These are phyloP conservation scores for Endocalyx cinctus DNA, from an alignment of 2,329 filamentous ascomycete species.

Conservation along the genomic window DNA sequence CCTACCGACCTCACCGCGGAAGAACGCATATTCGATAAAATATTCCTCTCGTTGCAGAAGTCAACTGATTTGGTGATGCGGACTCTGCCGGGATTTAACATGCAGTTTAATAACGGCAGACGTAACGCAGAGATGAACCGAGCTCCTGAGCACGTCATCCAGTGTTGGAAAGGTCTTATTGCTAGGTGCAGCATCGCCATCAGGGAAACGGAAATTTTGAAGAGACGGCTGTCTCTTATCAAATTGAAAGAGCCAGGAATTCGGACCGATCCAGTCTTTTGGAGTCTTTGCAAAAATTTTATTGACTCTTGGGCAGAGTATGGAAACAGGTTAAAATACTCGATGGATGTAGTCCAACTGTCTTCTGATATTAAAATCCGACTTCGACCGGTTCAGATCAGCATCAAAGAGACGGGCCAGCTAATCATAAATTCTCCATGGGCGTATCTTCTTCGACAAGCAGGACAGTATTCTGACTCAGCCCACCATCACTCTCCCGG, in stretches of 20 bases:
- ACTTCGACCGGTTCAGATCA: slow-evolving; percentile 75
- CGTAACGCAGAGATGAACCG: slow-evolving; percentile 58
- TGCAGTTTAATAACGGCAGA: slow-evolving; percentile 61
- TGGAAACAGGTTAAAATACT: slow-evolving; percentile 54
- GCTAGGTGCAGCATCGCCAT: slow-evolving; percentile 66
- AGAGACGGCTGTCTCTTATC: slow-evolving; percentile 69
- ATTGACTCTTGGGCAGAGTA: slow-evolving; percentile 66
- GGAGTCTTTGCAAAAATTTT: slow-evolving; percentile 70
- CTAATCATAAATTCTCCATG: slow-evolving; percentile 62
- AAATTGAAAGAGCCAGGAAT: slow-evolving; percentile 80
- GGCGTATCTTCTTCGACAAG: slow-evolving; percentile 39
- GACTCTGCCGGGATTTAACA: slow-evolving; percentile 64
- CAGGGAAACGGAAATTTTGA: slow-evolving; percentile 68
- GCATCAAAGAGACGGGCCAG: slow-evolving; percentile 73
- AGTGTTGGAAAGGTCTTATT: slow-evolving; percentile 67
- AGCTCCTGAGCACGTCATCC: slow-evolving; percentile 54
- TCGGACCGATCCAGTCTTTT: slow-evolving; percentile 58
- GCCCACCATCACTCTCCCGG: slow-evolving; percentile 24
- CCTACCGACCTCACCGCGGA: slow-evolving; percentile 67
- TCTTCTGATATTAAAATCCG: slow-evolving; percentile 66
- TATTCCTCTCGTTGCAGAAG: slow-evolving; percentile 70
- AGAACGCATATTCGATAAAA: slow-evolving; percentile 74
- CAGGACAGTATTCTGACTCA: slow-evolving; percentile 19
- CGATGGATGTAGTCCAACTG: slow-evolving; percentile 46
- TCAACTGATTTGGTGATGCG: slow-evolving; percentile 70